Conservation (phyloP, 305 asterid species). For the Fraxinus dipetala region DNA sequence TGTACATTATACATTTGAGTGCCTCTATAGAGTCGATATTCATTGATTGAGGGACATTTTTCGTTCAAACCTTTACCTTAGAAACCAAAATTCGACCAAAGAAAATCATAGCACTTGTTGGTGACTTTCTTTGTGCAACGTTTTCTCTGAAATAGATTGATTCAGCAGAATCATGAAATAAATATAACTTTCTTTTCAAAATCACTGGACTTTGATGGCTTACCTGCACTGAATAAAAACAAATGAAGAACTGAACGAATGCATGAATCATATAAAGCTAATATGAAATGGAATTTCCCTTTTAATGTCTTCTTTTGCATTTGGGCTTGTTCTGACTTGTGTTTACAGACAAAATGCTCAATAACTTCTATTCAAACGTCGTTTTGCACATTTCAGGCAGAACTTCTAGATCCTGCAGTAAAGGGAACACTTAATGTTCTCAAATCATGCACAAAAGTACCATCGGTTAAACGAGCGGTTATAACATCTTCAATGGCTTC, state of each 20-base stretch:
- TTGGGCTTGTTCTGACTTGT: no score
- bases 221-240: not conserved
- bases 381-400: conserved; percentile 17
- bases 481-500: conserved; percentile 31
- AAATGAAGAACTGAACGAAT: not conserved
- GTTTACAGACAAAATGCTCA: no score
- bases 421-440: conserved; percentile 35
- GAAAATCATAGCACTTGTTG: no score
- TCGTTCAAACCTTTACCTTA: not conserved
- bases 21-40: no score
- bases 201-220: not conserved
- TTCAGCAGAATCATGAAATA: not conserved
- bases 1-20: no score
- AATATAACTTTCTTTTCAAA: not conserved
- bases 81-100: not conserved
- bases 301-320: no score
- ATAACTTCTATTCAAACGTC: not conserved
- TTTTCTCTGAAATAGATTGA: not conserved
- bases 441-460: conserved; percentile 33
- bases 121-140: not conserved
- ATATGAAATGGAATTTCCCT: not conserved
- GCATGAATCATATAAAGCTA: not conserved
- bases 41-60: no score
- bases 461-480: conserved; percentile 30
- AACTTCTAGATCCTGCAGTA: conserved; percentile 33